A percentile compares a stretch with the other conserved stretches of the same genome.
Evolutionary conservation across 495 filamentous ascomycete species (phyloP).

Genomic region (Talaromyces liani): DNA sequence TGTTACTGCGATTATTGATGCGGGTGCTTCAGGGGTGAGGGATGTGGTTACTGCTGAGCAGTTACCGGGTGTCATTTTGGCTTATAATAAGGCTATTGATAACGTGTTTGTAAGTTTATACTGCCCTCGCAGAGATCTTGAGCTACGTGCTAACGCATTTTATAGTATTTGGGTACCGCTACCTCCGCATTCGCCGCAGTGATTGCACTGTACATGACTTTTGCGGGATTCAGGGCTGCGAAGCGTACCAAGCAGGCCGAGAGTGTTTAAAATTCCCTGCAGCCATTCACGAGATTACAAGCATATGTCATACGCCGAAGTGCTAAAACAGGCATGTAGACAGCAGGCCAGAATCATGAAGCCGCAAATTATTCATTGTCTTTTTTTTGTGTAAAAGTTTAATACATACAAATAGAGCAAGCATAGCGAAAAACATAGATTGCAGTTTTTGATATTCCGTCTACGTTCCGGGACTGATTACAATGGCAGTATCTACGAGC

Average conservation of each 20-base stretch:
- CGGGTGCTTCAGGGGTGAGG: conserved; percentile 27
- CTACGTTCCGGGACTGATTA: not conserved
- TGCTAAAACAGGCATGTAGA: not conserved
- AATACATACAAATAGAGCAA: not conserved
- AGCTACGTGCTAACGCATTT: not conserved
- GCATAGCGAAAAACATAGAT: not conserved
- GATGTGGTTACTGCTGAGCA: conserved; percentile 16
- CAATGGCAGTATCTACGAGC: not conserved
- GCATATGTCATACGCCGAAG: not conserved
- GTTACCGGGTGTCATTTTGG: conserved; percentile 22
- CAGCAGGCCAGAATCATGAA: not conserved
- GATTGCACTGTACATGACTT: not conserved
- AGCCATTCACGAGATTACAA: too few relatives aligned
- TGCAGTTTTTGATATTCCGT: not conserved
- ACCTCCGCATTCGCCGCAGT: conserved; percentile 5
- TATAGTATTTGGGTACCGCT: conserved; percentile 5
- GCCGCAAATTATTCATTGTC: not conserved
- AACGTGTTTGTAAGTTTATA: conserved; percentile 6
- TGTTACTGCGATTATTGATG: conserved; percentile 18
- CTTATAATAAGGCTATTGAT: conserved; percentile 19
- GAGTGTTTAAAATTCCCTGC: not conserved
- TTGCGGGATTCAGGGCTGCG: not conserved
- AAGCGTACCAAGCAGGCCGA: not conserved
- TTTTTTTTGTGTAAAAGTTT: not conserved
- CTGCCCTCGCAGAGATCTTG: not conserved